phyloP scores from a whole-genome alignment of 148 eudicot species.

The Camellia granthamiana region DNA sequence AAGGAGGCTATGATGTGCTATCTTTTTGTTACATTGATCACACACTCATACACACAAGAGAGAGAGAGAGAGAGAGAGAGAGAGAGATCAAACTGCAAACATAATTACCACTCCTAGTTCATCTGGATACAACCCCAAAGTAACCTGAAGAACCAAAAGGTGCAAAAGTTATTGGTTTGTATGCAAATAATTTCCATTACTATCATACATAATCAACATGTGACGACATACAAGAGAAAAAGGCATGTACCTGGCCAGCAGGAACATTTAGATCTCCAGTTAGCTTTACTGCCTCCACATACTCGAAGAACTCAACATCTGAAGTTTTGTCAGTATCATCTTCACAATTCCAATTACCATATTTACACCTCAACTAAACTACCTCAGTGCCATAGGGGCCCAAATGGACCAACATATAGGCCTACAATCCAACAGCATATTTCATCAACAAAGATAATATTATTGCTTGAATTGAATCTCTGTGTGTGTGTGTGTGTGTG shows the following conservation, averaged over 20 bases:
- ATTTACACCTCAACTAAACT: conserved; percentile 88
- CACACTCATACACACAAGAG: not conserved
- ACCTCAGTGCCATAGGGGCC: conserved; percentile 96
- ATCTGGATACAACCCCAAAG: conserved; percentile 87
- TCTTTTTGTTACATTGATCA: not conserved
- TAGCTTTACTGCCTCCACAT: conserved; percentile 98
- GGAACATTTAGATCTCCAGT: conserved; percentile 96
- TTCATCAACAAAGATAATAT: not conserved
- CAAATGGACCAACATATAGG: conserved; percentile 92
- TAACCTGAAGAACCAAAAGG: conserved; percentile 48
- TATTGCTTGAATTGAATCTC: not conserved
- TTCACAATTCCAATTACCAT: conserved; percentile 77
- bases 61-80: not conserved
- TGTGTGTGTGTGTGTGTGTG: too few species aligned
- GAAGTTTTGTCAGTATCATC: conserved; percentile 49
- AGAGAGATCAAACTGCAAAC: not conserved
- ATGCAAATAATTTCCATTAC: not conserved
- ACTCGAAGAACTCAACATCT: conserved; percentile 89
- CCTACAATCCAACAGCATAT: conserved; percentile 43
- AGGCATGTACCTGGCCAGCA: conserved; percentile 77
- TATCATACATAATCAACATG: not conserved
- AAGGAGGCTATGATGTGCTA: not conserved
- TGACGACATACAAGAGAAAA: not conserved
- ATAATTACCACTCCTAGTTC: conserved; percentile 89
- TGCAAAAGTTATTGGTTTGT: not conserved